Conservation (phyloP, 2,329 filamentous ascomycete species). For the Magnaporthiopsis incrustans region DNA sequence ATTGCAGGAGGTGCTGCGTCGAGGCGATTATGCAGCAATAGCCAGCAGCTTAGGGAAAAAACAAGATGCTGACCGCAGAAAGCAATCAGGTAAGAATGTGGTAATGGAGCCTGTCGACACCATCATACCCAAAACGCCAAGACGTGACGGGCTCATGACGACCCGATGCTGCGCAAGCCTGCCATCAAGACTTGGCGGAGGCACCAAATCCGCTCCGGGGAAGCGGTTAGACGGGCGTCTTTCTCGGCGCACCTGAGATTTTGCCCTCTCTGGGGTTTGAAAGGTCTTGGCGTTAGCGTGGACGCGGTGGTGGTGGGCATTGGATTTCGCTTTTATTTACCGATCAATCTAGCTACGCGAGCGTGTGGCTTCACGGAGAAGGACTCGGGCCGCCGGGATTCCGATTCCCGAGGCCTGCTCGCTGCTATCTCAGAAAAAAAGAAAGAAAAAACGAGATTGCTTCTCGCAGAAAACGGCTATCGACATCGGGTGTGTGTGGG, state of each 20-base stretch:
- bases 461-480: not conserved
- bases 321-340: not conserved
- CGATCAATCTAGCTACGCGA: not conserved
- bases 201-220: not conserved
- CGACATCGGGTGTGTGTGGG: not conserved
- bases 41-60: not conserved
- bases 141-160: not conserved
- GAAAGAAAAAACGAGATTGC: not conserved
- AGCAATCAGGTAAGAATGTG: not conserved
- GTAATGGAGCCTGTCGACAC: not conserved
- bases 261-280: not conserved
- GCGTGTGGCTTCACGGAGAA: too few relatives aligned
- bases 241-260: not conserved
- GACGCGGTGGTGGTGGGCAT: not conserved
- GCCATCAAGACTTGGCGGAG: not conserved
- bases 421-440: not conserved
- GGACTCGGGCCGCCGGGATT: not conserved
- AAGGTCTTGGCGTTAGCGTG: not conserved
- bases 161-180: not conserved
- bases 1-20: not conserved
- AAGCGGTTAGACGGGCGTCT: not conserved
- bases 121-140: not conserved
- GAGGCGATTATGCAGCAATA: not conserved
- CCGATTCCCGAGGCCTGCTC: not conserved
- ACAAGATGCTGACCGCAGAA: not conserved